These are phyloP conservation scores for Fusarium sp. DNA, from an alignment of 2,329 filamentous ascomycete species.

Conservation along the genomic window DNA sequence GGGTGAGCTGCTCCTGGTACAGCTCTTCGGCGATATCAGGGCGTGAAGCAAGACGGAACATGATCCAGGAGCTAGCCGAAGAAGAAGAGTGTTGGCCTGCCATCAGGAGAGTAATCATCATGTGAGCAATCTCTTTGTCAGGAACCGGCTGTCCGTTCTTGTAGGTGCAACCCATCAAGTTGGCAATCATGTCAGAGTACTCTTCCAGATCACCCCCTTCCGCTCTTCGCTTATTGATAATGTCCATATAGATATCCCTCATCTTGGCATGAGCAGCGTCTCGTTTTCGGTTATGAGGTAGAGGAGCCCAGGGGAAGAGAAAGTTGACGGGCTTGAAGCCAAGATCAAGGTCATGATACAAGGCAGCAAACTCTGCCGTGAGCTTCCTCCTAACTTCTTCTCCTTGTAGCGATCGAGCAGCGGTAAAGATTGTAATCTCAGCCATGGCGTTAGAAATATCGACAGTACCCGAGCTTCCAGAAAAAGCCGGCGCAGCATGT, in stretches of 20 bases:
- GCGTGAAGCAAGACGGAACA: conserved; percentile 77
- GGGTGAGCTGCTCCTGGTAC: conserved; percentile 72
- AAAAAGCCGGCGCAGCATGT: conserved; percentile 66
- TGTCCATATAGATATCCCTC: conserved; percentile 76
- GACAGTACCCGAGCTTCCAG: conserved; percentile 69
- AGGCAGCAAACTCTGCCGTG: conserved; percentile 76
- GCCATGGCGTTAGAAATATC: conserved; percentile 77
- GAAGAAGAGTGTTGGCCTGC: conserved; percentile 86
- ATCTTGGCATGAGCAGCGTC: conserved; percentile 79
- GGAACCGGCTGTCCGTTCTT: conserved; percentile 77
- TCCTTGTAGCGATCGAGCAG: conserved; percentile 79
- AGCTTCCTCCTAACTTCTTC: conserved; percentile 80
- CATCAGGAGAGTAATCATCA: conserved; percentile 91
- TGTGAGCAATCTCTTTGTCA: conserved; percentile 82
- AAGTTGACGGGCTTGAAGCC: conserved; percentile 87
- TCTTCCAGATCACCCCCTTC: conserved; percentile 53
- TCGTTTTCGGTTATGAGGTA: conserved; percentile 80
- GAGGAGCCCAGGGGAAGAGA: conserved; percentile 81
- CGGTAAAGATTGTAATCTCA: conserved; percentile 86
- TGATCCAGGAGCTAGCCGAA: conserved; percentile 81
- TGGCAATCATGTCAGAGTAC: conserved; percentile 79
- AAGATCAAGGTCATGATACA: conserved; percentile 82
- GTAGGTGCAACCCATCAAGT: conserved; percentile 81
- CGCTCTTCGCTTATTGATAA: conserved; percentile 73
- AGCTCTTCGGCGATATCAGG: conserved; percentile 79